A percentile compares a stretch with the other conserved stretches of the same genome.
These are phyloP conservation scores for Hypomyces rosellus DNA, from an alignment of 2,329 filamentous ascomycete species.

Conservation along the genomic window DNA sequence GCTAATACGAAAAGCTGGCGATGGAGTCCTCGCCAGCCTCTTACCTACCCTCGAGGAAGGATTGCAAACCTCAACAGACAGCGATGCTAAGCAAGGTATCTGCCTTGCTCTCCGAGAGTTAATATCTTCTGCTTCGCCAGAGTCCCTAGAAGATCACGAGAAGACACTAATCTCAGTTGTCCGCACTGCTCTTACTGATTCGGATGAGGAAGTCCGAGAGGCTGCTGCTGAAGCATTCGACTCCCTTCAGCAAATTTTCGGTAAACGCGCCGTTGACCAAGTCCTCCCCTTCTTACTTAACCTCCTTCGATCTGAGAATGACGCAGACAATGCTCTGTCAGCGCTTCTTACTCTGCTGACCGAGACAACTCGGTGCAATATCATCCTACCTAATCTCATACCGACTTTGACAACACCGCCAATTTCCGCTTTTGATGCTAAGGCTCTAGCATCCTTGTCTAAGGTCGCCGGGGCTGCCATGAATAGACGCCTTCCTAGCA, in stretches of 20 bases:
- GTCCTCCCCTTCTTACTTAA: constrained; percentile 88
- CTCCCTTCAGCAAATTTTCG: constrained; percentile 84
- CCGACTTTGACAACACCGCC: constrained; percentile 86
- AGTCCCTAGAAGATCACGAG: constrained; percentile 89
- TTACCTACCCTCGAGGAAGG: constrained; percentile 90
- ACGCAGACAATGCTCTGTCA: constrained; percentile 86
- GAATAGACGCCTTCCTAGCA: constrained; percentile 81
- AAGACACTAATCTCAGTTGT: constrained; percentile 93
- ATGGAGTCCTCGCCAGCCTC: constrained; percentile 81
- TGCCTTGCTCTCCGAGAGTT: constrained; percentile 93
- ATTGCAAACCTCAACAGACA: constrained; percentile 78
- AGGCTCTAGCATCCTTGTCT: constrained; percentile 84
- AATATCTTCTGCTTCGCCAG: constrained; percentile 79
- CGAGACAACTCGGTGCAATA: constrained; percentile 87
- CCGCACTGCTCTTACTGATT: constrained; percentile 84
- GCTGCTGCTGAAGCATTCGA: constrained; percentile 97
- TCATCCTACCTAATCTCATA: constrained; percentile 92
- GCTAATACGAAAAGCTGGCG: constrained; percentile 92
- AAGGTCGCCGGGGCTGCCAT: constrained; percentile 86
- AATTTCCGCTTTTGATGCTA: constrained; percentile 91
- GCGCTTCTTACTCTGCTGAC: constrained; percentile 91
- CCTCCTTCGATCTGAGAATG: constrained; percentile 76
- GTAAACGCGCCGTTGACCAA: constrained; percentile 91
- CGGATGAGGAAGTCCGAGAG: constrained; percentile 83
- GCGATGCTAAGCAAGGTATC: constrained; percentile 92